Conservation (phyloP, 306 rosid genomes). For the Rosa persica region DNA sequence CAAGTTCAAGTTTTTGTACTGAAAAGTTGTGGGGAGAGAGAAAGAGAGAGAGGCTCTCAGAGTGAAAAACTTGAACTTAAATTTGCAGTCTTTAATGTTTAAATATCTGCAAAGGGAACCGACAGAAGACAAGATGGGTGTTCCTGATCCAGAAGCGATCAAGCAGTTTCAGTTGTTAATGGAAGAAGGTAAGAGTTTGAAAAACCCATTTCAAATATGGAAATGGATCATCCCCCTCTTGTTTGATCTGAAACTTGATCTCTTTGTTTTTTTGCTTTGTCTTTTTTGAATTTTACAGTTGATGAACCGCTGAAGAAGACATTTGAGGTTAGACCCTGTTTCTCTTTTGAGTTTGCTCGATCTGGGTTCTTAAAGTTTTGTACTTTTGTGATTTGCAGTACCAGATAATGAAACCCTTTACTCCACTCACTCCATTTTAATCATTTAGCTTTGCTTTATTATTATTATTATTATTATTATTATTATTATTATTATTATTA, state of each 20-base stretch:
- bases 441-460: neutral
- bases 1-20: constrained; percentile 3
- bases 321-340: constrained; percentile 55
- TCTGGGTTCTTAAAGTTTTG: constrained; percentile 24
- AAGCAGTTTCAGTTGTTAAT: constrained; percentile 62
- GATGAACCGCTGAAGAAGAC: constrained; percentile 66
- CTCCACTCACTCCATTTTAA: neutral
- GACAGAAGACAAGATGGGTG: constrained; percentile 50
- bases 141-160: constrained; percentile 66
- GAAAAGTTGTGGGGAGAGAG: constrained; percentile 7
- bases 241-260: constrained; percentile 26
- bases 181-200: constrained; percentile 56
- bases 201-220: constrained; percentile 15
- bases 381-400: neutral
- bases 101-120: constrained; percentile 14
- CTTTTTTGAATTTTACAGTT: constrained; percentile 42
- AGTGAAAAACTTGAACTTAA: constrained; percentile 26
- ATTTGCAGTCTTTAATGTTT: constrained; percentile 9
- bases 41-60: neutral
- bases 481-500: too few relatives aligned
- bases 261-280: neutral
- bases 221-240: constrained; percentile 18
- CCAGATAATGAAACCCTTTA: neutral
- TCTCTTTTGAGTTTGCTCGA: constrained; percentile 14
- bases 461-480: too few relatives aligned